phyloP scores from a whole-genome alignment of 2,329 filamentous ascomycete species.

The Calonectria pseudoturangicola region DNA sequence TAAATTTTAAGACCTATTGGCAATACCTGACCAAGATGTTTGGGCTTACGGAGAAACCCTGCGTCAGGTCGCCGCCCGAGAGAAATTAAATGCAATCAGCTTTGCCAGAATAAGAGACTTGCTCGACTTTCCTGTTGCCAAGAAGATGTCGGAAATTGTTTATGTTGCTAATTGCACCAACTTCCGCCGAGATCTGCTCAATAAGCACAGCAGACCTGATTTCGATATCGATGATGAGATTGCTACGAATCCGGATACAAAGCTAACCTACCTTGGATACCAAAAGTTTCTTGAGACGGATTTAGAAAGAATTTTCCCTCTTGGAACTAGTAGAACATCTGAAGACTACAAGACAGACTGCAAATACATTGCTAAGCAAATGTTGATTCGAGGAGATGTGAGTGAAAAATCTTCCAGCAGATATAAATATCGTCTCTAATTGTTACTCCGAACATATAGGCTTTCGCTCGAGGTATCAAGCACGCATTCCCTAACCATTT shows the following conservation, averaged over 20 bases:
- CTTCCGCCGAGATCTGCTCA: constrained; percentile 55
- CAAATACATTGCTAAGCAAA: constrained; percentile 57
- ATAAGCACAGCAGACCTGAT: constrained; percentile 49
- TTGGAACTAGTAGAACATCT: constrained; percentile 42
- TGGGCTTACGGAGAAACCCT: constrained; percentile 70
- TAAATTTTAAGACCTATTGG: constrained; percentile 64
- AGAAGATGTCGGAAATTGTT: constrained; percentile 64
- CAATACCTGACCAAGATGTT: constrained; percentile 66
- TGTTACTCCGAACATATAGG: constrained; percentile 41
- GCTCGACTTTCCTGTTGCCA: constrained; percentile 61
- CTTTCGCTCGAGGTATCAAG: constrained; percentile 56
- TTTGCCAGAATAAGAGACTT: constrained; percentile 69
- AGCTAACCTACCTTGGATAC: constrained; percentile 57
- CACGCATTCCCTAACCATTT: constrained; percentile 52
- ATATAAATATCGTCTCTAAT: background rate
- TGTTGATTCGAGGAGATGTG: constrained; percentile 57
- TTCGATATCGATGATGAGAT: constrained; percentile 56
- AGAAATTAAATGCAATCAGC: constrained; percentile 63
- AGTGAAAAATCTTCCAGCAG: constrained; percentile 23
- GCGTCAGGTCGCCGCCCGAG: constrained; percentile 60
- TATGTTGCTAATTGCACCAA: constrained; percentile 59
- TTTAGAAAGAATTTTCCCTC: constrained; percentile 54
- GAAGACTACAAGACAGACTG: constrained; percentile 52
- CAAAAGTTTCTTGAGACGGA: constrained; percentile 56
- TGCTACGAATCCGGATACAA: constrained; percentile 52